Evolutionary conservation across 441 rosid species (phyloP), one percentile per base, ranked within the genome.

Genomic region (Erodium trifolium): DNA sequence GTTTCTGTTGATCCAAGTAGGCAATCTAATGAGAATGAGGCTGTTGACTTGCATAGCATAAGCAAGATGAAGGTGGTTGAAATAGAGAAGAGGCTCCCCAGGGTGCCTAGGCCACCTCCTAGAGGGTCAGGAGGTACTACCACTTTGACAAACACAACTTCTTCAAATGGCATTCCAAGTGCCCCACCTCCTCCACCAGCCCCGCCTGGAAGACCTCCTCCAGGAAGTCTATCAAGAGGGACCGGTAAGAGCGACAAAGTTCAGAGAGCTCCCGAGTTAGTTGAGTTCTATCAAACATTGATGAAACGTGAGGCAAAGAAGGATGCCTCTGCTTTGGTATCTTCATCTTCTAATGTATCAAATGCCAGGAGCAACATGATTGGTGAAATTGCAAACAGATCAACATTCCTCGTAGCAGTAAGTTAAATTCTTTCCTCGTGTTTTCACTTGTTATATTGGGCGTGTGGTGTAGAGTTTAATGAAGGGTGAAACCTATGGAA

Each of bases 281-380:
- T 94, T 72, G 97, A 94, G 81, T 91, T 90, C 82, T 94, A 94
- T 82, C 97, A 94, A 69, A 63, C 91, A 41, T 76, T 94, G 86
- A 91, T 94, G 97, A 91, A 90, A 83, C 97, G 97, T 12, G 99
- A 89, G 78, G 81, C 96, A 19, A 90, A 90, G 88, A 91, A 88
- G 85, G 97, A 93, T 43, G 81, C 91, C 34, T 27, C 89, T 39
- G 76, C 87, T 72, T 80, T 93, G 73, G 73, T 84, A 81, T 79
- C 89, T 76, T 78, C 97, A 68, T 65, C 87, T 70, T 82, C 92
- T 47, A 88, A 85, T 71, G 76, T 80, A 64, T 76, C 91, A 29
- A 86, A 84, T 82, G 96, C 96, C 75, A 84, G 96, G 85, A 91
- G 80, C 85, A 90, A 83, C 78, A 91, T 94, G 97, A 91, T 91